Percentiles rank a stretch among this genome's conserved stretches.
Evolutionary conservation across 2,329 filamentous ascomycete species (phyloP).

Genomic region (Arthrobotrys entomopaga): DNA sequence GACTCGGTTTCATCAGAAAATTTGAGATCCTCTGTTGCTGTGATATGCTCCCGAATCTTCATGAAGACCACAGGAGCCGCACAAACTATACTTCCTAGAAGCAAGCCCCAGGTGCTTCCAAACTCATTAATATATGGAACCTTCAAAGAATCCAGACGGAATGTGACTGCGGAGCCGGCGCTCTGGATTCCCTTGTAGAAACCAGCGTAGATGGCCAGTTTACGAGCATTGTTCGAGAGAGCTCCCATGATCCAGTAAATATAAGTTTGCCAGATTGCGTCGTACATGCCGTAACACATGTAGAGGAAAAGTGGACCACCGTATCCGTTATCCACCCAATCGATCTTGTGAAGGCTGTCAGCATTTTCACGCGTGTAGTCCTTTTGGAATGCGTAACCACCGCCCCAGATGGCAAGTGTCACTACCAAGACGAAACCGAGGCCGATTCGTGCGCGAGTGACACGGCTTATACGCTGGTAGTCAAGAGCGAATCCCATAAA

Average conservation of each 20-base stretch:
- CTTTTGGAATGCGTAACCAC: constrained; percentile 74
- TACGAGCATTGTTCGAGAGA: constrained; percentile 89
- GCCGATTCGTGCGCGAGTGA: constrained; percentile 65
- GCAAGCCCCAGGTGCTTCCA: constrained; percentile 78
- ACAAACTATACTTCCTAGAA: constrained; percentile 77
- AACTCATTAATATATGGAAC: constrained; percentile 78
- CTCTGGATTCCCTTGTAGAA: constrained; percentile 92
- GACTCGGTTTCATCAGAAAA: constrained; percentile 80
- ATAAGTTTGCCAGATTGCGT: constrained; percentile 86
- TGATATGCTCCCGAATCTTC: constrained; percentile 83
- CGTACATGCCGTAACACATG: constrained; percentile 76
- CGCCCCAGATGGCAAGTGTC: constrained; percentile 68
- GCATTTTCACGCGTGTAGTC: constrained; percentile 65
- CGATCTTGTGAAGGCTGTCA: constrained; percentile 68
- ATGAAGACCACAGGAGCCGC: constrained; percentile 81
- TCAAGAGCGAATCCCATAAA: constrained; percentile 66
- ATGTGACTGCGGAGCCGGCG: constrained; percentile 81
- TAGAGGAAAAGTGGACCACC: constrained; percentile 76
- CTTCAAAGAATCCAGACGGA: constrained; percentile 73
- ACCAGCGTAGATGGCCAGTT: constrained; percentile 87
- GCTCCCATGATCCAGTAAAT: constrained; percentile 97
- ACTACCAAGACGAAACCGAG: constrained; percentile 65
- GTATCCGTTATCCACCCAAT: constrained; percentile 76
- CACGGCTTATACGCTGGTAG: constrained; percentile 63
- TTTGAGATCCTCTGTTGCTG: constrained; percentile 81